Conservation (phyloP, 2,329 filamentous ascomycete genomes). For the Lecanoromycetidae sp. region DNA sequence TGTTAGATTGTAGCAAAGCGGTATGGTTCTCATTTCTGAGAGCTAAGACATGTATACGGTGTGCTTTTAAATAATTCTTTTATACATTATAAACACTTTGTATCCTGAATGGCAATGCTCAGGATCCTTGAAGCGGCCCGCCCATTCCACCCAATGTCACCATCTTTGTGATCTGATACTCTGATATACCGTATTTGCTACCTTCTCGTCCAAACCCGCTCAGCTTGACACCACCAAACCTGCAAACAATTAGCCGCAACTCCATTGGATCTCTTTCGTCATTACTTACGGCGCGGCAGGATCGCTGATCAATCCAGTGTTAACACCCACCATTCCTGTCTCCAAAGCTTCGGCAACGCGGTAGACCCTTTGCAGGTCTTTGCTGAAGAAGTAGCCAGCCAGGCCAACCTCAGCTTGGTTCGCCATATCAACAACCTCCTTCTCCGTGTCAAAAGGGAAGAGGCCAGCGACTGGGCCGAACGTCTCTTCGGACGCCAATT, state of each 20-base stretch:
- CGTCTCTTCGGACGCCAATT: constrained; percentile 75
- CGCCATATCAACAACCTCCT: constrained; percentile 72
- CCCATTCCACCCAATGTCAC: constrained; percentile 53
- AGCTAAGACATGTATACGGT: too few relatives aligned
- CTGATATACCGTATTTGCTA: constrained; percentile 62
- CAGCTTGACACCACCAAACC: constrained; percentile 74
- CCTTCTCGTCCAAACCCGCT: constrained; percentile 72
- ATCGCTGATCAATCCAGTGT: constrained; percentile 55
- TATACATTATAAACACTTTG: too few relatives aligned
- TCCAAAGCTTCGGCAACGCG: constrained; percentile 47
- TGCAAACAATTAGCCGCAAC: constrained; percentile 17
- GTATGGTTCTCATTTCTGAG: too few relatives aligned
- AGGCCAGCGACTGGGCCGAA: constrained; percentile 89
- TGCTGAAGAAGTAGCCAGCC: constrained; percentile 85
- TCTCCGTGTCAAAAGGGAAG: constrained; percentile 79
- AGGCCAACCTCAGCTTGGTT: constrained; percentile 77
- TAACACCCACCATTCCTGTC: constrained; percentile 48
- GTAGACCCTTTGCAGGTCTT: constrained; percentile 46
- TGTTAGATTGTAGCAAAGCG: too few relatives aligned
- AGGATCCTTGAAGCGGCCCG: constrained; percentile 38
- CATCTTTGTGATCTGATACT: constrained; percentile 65
- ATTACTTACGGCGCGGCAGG: constrained; percentile 36
- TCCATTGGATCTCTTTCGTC: neutral
- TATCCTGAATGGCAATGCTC: too few relatives aligned
- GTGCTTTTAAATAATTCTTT: too few relatives aligned